Percentiles rank a stretch among this genome's conserved stretches.
phyloP scores from a whole-genome alignment of 2,329 filamentous ascomycete genomes.

The Cladophialophora yegresii region DNA sequence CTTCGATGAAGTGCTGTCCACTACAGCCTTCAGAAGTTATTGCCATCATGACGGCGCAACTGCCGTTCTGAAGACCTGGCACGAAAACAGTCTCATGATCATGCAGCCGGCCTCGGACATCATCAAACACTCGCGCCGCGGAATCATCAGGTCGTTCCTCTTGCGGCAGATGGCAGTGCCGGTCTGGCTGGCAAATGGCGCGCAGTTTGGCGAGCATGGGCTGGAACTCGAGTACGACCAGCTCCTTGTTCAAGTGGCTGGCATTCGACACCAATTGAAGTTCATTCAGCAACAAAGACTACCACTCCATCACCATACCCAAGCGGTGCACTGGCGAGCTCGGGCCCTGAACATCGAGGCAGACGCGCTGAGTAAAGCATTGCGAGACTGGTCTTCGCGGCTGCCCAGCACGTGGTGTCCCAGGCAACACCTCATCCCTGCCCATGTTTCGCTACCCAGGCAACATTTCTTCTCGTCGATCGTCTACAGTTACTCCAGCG shows the following conservation, averaged over 20 bases:
- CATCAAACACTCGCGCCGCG: conserved; percentile 39
- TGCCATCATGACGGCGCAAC: conserved; percentile 42
- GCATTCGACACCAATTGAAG: conserved; percentile 28
- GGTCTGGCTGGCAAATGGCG: conserved; percentile 39
- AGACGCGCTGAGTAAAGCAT: conserved; percentile 19
- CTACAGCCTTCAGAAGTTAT: conserved; percentile 38
- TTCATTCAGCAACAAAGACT: conserved; percentile 6
- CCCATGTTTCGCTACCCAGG: conserved; percentile 16
- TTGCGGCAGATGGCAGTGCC: conserved; percentile 38
- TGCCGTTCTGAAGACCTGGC: conserved; percentile 40
- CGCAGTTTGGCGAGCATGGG: conserved; percentile 39
- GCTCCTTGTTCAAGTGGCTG: conserved; percentile 35
- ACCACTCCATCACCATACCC: background rate
- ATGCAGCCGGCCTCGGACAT: conserved; percentile 30
- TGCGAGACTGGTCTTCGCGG: conserved; percentile 22
- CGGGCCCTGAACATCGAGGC: conserved; percentile 21
- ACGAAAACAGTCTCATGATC: conserved; percentile 21
- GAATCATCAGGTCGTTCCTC: conserved; percentile 37
- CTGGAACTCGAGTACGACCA: conserved; percentile 40
- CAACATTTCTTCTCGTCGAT: conserved; percentile 35
- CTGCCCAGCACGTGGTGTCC: conserved; percentile 21
- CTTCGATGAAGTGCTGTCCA: background rate
- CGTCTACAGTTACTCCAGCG: conserved; percentile 36
- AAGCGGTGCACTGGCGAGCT: background rate
- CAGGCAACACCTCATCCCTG: conserved; percentile 22